phyloP scores from a whole-genome alignment of 371 early-diverging fungal genomes.

The Syncephalastrum racemosum region DNA sequence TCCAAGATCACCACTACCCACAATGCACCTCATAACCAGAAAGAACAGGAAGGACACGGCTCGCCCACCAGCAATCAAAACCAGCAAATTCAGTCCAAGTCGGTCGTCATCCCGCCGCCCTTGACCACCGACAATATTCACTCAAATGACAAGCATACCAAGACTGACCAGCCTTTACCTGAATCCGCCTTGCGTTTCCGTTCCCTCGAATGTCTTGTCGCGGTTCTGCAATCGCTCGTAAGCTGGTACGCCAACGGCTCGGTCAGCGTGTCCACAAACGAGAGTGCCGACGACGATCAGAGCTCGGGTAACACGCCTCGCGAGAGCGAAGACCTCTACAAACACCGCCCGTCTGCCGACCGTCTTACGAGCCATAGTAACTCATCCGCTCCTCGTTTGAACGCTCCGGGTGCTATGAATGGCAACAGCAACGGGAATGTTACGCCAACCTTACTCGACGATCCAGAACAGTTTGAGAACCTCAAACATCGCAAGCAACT shows the following conservation, averaged over 20 bases:
- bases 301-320: constrained; percentile 29
- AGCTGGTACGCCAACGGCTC: constrained; percentile 54
- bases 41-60: constrained; percentile 37
- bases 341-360: constrained; percentile 13
- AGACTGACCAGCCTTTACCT: constrained; percentile 28
- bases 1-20: constrained; percentile 55
- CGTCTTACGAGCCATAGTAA: constrained; percentile 34
- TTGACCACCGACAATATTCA: constrained; percentile 49
- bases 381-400: constrained; percentile 46
- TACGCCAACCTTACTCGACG: constrained; percentile 55
- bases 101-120: constrained; percentile 47
- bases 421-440: constrained; percentile 30
- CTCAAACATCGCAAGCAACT: constrained; percentile 81
- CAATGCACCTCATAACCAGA: constrained; percentile 22
- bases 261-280: constrained; percentile 40
- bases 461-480: constrained; percentile 72
- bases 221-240: constrained; percentile 52
- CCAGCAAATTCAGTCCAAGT: constrained; percentile 21
- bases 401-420: constrained; percentile 40
- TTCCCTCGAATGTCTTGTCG: constrained; percentile 56
- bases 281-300: constrained; percentile 30
- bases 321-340: constrained; percentile 40
- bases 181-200: constrained; percentile 52
- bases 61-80: constrained; percentile 12
- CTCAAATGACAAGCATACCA: constrained; percentile 50